Evolutionary conservation across 2,329 filamentous ascomycete genomes (phyloP), one percentile per base, ranked within the genome.

Genomic region (Exophiala alcalophila): DNA sequence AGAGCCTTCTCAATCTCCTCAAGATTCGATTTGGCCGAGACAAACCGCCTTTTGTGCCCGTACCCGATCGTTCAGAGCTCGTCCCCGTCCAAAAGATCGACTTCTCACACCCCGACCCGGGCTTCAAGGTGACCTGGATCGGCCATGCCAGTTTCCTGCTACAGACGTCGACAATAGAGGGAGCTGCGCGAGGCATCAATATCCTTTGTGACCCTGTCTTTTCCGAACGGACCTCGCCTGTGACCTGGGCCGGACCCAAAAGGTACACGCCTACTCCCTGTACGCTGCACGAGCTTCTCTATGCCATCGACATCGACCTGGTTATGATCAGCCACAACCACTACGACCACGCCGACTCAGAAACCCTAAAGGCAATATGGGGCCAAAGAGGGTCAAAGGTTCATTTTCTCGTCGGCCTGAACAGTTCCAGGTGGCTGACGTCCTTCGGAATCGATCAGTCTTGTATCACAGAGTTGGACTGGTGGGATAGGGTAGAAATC

Each of bases 271-370:
- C 69, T 3, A 63, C 71, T 3, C 75, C 75, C 1, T 78, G 74
- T 53, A 52, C 56, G 0, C 52, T 75, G 2, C 61, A 69, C 2
- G 72, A 76, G 12, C 54, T 78, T 2, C 74, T 75, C 0, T 64
- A 72, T 2, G 25, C 38, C 6, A 32, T 54, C 23, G 40, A 45
- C 4, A 60, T 77, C 7, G 74, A 79, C 41, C 56, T 71, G 2
- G 64, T 78, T 3, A 60, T 68, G 44, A 74, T 78, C 33, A 73
- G 68, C 40, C 76, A 79, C 56, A 73, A 77, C 50, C 75, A 78
- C 53, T 77, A 76, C 51, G 74, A 78, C 50, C 75, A 78, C 46
- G 62, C 77, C 35, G 73, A 77, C 47, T 58, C 64, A 4, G 60
- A 64, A 12, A 71, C 71, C 0, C 57, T 78, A 26, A 62, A 55